Evolutionary conservation across 2,329 filamentous ascomycete genomes (phyloP).

Genomic region (Mycogone perniciosa): DNA sequence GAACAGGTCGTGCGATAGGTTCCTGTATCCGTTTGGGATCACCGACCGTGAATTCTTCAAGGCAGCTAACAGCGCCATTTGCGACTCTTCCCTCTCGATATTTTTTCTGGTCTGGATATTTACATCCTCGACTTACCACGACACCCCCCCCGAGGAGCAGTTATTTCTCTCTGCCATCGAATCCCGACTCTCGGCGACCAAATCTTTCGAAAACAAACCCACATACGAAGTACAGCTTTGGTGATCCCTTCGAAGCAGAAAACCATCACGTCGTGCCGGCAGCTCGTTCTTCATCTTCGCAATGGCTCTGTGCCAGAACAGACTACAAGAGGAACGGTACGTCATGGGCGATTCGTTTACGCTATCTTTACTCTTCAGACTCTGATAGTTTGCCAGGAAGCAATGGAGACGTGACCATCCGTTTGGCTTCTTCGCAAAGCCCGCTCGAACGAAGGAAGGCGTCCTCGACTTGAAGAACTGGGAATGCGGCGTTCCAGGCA

Average conservation of each 20-base stretch:
- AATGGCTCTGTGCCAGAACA: conserved; percentile 86
- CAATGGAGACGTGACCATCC: conserved; percentile 97
- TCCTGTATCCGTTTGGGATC: not conserved
- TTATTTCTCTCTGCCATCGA: not conserved
- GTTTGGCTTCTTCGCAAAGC: conserved; percentile 94
- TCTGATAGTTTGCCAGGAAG: conserved; percentile 54
- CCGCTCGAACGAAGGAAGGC: conserved; percentile 69
- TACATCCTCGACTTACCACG: too few relatives aligned
- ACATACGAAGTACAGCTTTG: not conserved
- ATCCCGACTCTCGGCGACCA: not conserved
- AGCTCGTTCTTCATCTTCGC: not conserved
- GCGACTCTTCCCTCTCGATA: conserved; percentile 4
- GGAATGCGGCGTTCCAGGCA: conserved; percentile 95
- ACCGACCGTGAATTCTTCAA: conserved; percentile 3
- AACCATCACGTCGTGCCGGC: not conserved
- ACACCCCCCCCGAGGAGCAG: not conserved
- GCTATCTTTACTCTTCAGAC: not conserved
- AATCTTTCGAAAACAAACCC: too few relatives aligned
- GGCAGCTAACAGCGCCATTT: conserved; percentile 10
- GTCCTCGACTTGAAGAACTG: conserved; percentile 88
- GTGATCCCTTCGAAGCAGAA: not conserved
- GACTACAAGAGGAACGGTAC: conserved; percentile 82
- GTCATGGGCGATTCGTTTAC: conserved; percentile 21
- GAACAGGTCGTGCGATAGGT: not conserved
- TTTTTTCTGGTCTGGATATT: not conserved